These are phyloP conservation scores for Clonostachys rosea DNA, from an alignment of 2,329 filamentous ascomycete species.

Conservation along the genomic window DNA sequence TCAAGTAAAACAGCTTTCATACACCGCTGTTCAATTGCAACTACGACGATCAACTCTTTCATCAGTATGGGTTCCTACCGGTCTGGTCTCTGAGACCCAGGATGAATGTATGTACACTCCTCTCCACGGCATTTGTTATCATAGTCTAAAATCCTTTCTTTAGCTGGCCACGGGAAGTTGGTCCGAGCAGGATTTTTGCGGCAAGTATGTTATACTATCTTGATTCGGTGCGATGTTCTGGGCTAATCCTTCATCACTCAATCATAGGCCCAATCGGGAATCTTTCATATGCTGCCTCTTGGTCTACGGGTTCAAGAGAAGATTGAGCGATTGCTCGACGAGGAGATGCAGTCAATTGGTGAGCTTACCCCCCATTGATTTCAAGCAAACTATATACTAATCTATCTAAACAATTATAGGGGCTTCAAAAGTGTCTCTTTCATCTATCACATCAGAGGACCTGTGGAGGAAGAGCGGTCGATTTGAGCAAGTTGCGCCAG, in stretches of 20 bases:
- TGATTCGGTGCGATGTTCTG: neutral
- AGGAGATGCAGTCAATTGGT: constrained; percentile 79
- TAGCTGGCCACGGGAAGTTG: constrained; percentile 63
- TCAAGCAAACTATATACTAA: neutral
- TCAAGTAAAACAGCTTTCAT: too few relatives aligned
- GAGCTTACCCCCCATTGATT: neutral
- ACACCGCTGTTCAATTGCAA: too few relatives aligned
- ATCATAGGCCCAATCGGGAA: constrained; percentile 71
- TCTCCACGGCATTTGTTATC: neutral
- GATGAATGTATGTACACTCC: constrained; percentile 39
- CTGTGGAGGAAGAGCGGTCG: constrained; percentile 84
- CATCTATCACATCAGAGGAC: constrained; percentile 78
- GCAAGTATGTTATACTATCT: constrained; percentile 43
- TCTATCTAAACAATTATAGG: constrained; percentile 33
- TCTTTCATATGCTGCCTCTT: constrained; percentile 88
- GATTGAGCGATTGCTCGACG: constrained; percentile 78
- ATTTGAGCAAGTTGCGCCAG: constrained; percentile 65
- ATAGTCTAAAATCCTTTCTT: neutral
- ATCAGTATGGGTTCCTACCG: constrained; percentile 74
- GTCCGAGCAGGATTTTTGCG: constrained; percentile 69
- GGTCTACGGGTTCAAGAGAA: constrained; percentile 86
- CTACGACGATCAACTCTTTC: constrained; percentile 45
- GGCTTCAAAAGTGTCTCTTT: constrained; percentile 77
- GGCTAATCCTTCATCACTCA: constrained; percentile 2
- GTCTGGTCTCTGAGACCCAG: constrained; percentile 55